Conservation (phyloP, 2,329 filamentous ascomycete species). For the Lasiodiplodia sp. region DNA sequence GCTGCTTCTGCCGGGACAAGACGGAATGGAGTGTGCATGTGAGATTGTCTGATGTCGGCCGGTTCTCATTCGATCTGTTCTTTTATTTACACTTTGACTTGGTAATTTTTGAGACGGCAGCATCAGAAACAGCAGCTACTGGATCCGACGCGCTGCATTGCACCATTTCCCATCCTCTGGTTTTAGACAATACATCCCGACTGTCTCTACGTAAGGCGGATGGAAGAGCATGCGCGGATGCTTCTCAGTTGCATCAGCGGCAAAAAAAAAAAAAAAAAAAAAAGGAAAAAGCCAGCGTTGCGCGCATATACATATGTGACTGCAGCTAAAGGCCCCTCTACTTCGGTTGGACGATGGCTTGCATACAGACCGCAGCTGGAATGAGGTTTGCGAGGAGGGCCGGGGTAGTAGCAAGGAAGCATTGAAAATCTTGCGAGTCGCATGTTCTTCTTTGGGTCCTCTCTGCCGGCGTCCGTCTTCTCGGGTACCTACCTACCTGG, state of each 20-base stretch:
- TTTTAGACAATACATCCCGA: neutral
- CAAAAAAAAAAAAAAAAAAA: neutral
- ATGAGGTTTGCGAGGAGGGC: neutral
- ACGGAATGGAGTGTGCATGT: neutral
- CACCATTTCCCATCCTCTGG: neutral
- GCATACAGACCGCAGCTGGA: neutral
- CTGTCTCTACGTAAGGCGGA: too few species aligned
- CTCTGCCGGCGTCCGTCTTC: neutral
- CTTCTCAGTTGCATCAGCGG: neutral
- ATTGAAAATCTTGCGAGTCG: neutral
- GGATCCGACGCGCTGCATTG: too few species aligned
- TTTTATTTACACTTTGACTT: neutral
- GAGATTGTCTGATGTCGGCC: neutral
- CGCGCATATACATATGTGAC: neutral
- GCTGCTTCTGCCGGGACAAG: neutral
- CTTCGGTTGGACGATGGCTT: slow-evolving; percentile 7
- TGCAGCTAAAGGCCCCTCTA: neutral
- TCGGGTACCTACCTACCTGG: neutral
- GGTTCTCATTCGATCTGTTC: neutral
- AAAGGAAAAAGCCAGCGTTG: neutral
- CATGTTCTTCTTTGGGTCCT: neutral
- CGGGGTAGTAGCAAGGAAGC: neutral
- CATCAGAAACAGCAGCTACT: neutral
- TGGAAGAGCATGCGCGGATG: neutral
- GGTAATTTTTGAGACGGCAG: neutral